Evolutionary conservation across 805 yeast genomes (phyloP).

Genomic region (Candida ovalis): DNA sequence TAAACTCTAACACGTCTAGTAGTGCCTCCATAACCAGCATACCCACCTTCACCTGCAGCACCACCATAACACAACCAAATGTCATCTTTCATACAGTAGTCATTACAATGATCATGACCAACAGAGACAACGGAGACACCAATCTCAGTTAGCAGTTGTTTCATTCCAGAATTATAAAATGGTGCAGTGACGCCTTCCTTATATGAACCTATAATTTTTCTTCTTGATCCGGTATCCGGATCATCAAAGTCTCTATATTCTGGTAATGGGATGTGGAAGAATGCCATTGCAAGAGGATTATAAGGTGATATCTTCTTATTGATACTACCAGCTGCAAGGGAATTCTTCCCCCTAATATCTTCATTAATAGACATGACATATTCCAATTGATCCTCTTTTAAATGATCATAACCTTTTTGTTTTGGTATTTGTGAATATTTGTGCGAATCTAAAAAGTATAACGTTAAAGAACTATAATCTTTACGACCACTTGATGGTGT

Average conservation of each 20-base stretch:
- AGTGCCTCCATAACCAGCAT: constrained; percentile 88
- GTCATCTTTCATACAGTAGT: constrained; percentile 70
- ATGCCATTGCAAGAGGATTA: constrained; percentile 71
- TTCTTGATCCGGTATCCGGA: constrained; percentile 15
- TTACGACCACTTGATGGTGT: constrained; percentile 33
- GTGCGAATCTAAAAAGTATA: constrained; percentile 85
- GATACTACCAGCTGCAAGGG: not conserved
- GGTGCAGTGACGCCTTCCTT: constrained; percentile 84
- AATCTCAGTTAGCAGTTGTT: constrained; percentile 51
- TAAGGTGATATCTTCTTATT: constrained; percentile 19
- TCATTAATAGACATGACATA: constrained; percentile 11
- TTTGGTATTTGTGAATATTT: constrained; percentile 66
- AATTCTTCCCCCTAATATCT: constrained; percentile 7
- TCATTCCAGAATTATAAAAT: constrained; percentile 59
- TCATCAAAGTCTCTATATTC: constrained; percentile 56
- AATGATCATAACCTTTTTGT: constrained; percentile 80
- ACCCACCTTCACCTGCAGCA: constrained; percentile 91
- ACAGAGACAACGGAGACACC: constrained; percentile 76
- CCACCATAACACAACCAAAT: constrained; percentile 94
- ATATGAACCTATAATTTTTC: constrained; percentile 52
- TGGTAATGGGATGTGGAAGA: constrained; percentile 91
- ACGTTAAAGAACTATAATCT: constrained; percentile 42
- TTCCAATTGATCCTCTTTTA: constrained; percentile 37
- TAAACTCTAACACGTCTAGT: constrained; percentile 74
- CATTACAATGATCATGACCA: constrained; percentile 97